A percentile compares a stretch with the other conserved stretches of the same genome.
These are phyloP conservation scores for Phanerochaete sordida DNA, from an alignment of 768 basidiomycete genomes.

Conservation along the genomic window DNA sequence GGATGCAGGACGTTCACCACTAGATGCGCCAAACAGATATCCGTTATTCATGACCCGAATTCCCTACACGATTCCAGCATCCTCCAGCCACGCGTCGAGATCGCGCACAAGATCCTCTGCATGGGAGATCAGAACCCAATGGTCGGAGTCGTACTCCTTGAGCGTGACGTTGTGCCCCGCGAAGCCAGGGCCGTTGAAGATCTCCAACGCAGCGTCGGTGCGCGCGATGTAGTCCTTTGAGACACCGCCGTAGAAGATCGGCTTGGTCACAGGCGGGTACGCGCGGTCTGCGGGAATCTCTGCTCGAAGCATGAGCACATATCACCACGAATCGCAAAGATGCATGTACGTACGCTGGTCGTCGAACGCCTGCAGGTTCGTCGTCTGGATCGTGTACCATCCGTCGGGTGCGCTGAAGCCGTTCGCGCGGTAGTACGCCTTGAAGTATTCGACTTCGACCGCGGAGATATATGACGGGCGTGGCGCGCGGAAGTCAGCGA, in stretches of 20 bases:
- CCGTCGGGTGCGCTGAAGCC: conserved; percentile 17
- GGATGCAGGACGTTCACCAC: too few relatives aligned
- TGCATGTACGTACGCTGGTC: not conserved
- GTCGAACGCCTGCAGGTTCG: not conserved
- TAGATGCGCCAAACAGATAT: too few relatives aligned
- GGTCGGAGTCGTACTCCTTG: conserved; percentile 8
- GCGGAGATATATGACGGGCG: not conserved
- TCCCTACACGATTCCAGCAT: too few relatives aligned
- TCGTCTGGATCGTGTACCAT: not conserved
- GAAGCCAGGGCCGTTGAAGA: not conserved
- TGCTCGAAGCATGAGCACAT: not conserved
- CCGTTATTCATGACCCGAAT: too few relatives aligned
- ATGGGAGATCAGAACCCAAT: conserved; percentile 9
- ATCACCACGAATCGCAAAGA: not conserved
- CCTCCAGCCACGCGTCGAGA: conserved; percentile 7
- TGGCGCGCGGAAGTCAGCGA: not conserved
- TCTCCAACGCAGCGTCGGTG: not conserved
- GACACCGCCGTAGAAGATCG: conserved; percentile 9
- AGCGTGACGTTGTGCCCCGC: conserved; percentile 6
- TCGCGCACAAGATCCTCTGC: conserved; percentile 9
- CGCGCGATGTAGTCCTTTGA: conserved; percentile 4
- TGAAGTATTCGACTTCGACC: not conserved
- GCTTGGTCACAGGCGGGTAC: not conserved
- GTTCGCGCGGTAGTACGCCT: not conserved
- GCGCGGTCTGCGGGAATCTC: not conserved